Conservation (phyloP, 2,329 filamentous ascomycete genomes). For the Ophiosphaerella herpotricha region DNA sequence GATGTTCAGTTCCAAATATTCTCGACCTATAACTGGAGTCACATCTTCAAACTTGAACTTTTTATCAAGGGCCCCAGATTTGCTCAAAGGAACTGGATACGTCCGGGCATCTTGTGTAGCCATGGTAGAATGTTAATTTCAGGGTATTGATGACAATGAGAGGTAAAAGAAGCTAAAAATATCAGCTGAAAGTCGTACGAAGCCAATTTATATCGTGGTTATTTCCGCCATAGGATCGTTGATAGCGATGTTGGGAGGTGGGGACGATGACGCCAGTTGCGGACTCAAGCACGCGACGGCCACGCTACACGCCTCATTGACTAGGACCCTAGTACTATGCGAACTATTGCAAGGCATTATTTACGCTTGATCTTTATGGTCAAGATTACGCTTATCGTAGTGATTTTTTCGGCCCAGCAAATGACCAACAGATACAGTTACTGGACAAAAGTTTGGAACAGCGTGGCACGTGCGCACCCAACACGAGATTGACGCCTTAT, state of each 20-base stretch:
- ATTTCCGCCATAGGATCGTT: background rate
- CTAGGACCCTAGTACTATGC: too few relatives aligned
- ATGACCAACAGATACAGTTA: too few relatives aligned
- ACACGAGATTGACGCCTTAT: too few relatives aligned
- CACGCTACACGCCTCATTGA: background rate
- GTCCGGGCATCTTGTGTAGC: background rate
- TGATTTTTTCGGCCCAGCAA: too few relatives aligned
- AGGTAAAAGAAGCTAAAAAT: background rate
- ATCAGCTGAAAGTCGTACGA: too few relatives aligned
- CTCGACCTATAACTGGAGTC: conserved; percentile 66
- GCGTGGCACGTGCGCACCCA: too few relatives aligned
- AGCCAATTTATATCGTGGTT: background rate
- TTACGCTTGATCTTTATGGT: too few relatives aligned
- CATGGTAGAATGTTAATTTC: background rate
- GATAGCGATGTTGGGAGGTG: conserved; percentile 1
- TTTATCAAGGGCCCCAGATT: conserved; percentile 15
- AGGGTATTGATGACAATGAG: background rate
- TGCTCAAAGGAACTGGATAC: conserved; percentile 11
- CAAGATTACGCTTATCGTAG: background rate
- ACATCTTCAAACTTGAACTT: conserved; percentile 49
- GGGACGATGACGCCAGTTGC: conserved; percentile 11
- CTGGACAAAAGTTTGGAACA: too few relatives aligned
- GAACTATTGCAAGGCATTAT: too few relatives aligned
- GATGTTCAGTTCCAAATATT: conserved; percentile 60
- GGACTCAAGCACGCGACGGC: conserved; percentile 9